These are phyloP conservation scores for Phytophthora foliorum DNA, from an alignment of 352 stramenopile species.

Conservation along the genomic window DNA sequence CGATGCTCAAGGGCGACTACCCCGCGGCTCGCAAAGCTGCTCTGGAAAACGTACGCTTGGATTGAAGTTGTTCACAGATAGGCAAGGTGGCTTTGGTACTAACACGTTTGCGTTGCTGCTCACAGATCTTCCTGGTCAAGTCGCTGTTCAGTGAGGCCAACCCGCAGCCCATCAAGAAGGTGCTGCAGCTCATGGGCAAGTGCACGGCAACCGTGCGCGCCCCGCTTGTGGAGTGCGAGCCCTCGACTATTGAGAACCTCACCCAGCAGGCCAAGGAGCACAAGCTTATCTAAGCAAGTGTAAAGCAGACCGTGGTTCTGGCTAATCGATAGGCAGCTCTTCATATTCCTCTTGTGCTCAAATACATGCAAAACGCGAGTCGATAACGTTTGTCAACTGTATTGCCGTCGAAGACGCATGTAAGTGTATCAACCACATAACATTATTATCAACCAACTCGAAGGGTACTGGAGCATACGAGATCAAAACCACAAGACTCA, in stretches of 20 bases:
- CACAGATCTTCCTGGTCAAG: slow-evolving; percentile 92
- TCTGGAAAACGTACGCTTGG: slow-evolving; percentile 80
- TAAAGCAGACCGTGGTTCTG: slow-evolving; percentile 16
- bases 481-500: slow-evolving; percentile 36
- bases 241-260: slow-evolving; percentile 73
- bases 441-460: slow-evolving; percentile 30
- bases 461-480: slow-evolving; percentile 13
- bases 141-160: slow-evolving; percentile 93
- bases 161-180: slow-evolving; percentile 93
- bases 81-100: neutral
- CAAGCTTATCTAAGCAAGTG: slow-evolving; percentile 69
- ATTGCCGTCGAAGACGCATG: neutral
- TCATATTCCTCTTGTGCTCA: slow-evolving; percentile 25
- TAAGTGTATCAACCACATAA: slow-evolving; percentile 19
- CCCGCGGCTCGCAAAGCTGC: slow-evolving; percentile 81
- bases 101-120: slow-evolving; percentile 3
- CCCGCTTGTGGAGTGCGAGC: slow-evolving; percentile 78
- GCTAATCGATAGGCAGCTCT: slow-evolving; percentile 20
- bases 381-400: neutral
- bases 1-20: slow-evolving; percentile 87
- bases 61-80: neutral
- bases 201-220: slow-evolving; percentile 78
- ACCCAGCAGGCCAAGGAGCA: slow-evolving; percentile 74
- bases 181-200: slow-evolving; percentile 90
- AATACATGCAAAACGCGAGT: slow-evolving; percentile 15